Evolutionary conservation across 2,329 filamentous ascomycete species (phyloP), one percentile per base, ranked within the genome.

Genomic region (Colletotrichum truncatum): DNA sequence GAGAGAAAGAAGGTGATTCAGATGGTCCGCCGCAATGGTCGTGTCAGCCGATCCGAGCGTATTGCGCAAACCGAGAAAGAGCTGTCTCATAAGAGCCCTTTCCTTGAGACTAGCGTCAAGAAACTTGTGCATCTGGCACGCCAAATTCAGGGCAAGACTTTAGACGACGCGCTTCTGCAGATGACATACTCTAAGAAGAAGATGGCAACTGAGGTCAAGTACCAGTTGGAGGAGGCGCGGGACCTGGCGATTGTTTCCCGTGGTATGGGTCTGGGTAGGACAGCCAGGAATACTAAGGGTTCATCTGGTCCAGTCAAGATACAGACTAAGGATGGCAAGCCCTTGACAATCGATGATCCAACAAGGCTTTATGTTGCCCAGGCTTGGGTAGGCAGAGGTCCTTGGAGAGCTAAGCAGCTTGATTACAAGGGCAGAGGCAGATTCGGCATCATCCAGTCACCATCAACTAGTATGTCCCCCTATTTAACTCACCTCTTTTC

Each of bases 141-240:
- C 59, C 96, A 98, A 81, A 96, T 99, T 74, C 86, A 89, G 2
- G 96, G 96, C 70, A 98, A 98, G 86, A 90, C 91, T n/a, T 84
- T 99, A 67, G 93, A 97, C 63, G 94, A 99, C 34, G 96, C 96
- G 12, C 93, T 98, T 70, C 81, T 92, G 58, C 96, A 99, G 84
- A 97, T 99, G 93, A 88, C 91, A 60, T 98, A 95, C 82, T 95
- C 91, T 77, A 93, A 93, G 84, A 99, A 99, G 87, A 95, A 94
- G 82, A 92, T 91, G 68, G 93, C 95, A 6, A 84, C 87, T 70
- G 93, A 97, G 73, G 88, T 98, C 26, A 82, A 87, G 70, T 90
- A 89, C 74, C 92, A 96, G 74, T 82, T 99, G 16, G 88, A 96
- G 74, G 86, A 92, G 72, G 94, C 95, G 2, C 88, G 91, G 63